Evolutionary conservation across 345 rosid genomes (phyloP), one percentile per base, ranked within the genome.

Genomic region (Aquilaria sinensis): DNA sequence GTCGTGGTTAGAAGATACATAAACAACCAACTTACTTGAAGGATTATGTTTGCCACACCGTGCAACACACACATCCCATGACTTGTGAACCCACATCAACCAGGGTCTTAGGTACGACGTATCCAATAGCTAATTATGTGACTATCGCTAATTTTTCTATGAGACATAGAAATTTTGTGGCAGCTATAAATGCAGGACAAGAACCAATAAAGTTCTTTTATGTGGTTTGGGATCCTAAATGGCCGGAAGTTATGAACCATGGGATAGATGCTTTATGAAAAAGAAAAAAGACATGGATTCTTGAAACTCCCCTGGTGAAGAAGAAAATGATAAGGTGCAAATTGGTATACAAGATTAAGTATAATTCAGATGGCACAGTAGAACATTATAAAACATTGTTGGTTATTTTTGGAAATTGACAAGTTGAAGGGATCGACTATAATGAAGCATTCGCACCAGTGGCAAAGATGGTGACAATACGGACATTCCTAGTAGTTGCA

Each of bases 391-490:
- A 67, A 37, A 65, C 52, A 12, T 11, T 0, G 0, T 31, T 51
- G 5, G 37, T 29, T 13, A 53, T 15, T 6, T 7, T 11, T 3
- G 14, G 59, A 1, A 51, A 4, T 30, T 13, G 41, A 5, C 52
- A 67, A 15, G 65, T 49, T 9, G 60, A 67, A 15, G 53, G 11
- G 8, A 52, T 67, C 41, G 43, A 67, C 9, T 62, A 31, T 33
- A 14, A 50, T 31, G 47, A 51, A 2, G n/a, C 23, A 4, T 62
- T 47, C 48, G 13, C 63, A 5, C 48, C 48, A 6, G 12, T 46
- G 12, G 48, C 48, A 1, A 46, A 46, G 48, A 46, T 46, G 48
- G 48, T 12, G 9, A 46, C 12, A 6, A 46, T 46, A 6, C 48
- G 48, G 12, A 46, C 48, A 0, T 46, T 46, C 12, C 48, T 46